Evolutionary conservation across 2,329 filamentous ascomycete species (phyloP), one percentile per base, ranked within the genome.

Genomic region (Blumeria graminis): DNA sequence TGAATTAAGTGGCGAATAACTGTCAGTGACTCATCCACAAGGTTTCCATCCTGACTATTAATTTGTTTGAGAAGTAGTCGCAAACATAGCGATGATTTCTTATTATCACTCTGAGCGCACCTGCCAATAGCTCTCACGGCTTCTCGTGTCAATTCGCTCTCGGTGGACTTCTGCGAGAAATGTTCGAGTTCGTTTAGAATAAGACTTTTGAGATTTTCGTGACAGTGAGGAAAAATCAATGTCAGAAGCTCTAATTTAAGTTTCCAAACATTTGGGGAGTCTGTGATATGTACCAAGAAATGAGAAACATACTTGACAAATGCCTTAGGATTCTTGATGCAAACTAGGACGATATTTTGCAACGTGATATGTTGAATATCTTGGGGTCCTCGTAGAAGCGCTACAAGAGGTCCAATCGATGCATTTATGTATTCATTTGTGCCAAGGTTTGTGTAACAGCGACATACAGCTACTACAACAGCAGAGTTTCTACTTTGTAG

Each of bases 1-100:
- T 98, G 92, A 56, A 98, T 96, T 55, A 98, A 74, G 68, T 96
- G 90, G 1, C 92, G 81, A 59, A 98, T 92, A 1, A 96, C 92
- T 3, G 93, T 95, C 58, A 98, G 72, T 1, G 88, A 90, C 67
- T 96, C 92, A 0, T 89, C 90, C 0, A 93, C 90, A 22, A 96
- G 73, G 28, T 82, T 87, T 1, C 88, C 84, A 64, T 96, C 89
- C 10, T 89, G 73, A 64, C 86, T 92, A 11, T 86, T 86, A 55
- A 96, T 88, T 65, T 96, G 90, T 50, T 82, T 78, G 13, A 98
- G 73, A 0, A 98, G 74, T 7, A 98, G 74, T 32, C 80, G 80
- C 59, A 98, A 72, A 67, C 92, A 98, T 58, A 89, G 76, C 0
- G 81, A 76, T 0, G 87, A 83, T 9, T 85, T 86, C 14, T 72